Conservation (phyloP, 2,329 filamentous ascomycete genomes). For the Epichloe sp. region DNA sequence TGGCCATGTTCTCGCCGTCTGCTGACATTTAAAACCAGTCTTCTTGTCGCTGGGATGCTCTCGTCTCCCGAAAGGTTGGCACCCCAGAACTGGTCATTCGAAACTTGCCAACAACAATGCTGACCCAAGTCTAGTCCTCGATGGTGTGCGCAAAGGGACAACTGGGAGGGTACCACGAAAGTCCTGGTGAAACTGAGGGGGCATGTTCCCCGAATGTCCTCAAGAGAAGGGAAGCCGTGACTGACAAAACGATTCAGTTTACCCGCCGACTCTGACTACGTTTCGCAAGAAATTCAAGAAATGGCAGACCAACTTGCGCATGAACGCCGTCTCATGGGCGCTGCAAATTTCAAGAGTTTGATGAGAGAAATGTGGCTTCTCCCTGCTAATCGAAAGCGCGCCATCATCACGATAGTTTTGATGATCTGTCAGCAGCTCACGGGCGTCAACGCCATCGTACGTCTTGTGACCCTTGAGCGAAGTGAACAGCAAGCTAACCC, state of each 20-base stretch:
- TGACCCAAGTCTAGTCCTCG: constrained; percentile 38
- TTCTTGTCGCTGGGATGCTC: constrained; percentile 47
- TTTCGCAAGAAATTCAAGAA: constrained; percentile 45
- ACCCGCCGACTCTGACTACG: constrained; percentile 38
- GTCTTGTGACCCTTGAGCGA: constrained; percentile 14
- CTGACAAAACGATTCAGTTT: constrained; percentile 22
- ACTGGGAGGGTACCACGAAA: constrained; percentile 48
- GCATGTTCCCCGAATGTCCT: constrained; percentile 9
- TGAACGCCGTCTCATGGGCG: constrained; percentile 44
- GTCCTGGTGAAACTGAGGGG: constrained; percentile 39
- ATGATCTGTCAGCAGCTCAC: constrained; percentile 65
- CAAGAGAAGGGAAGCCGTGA: neutral
- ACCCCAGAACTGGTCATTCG: neutral
- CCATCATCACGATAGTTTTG: constrained; percentile 44
- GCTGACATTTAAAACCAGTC: constrained; percentile 9
- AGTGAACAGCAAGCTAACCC: neutral
- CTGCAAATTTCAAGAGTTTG: constrained; percentile 40
- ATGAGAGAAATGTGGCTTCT: constrained; percentile 52
- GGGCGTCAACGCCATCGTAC: constrained; percentile 36
- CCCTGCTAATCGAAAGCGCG: constrained; percentile 49
- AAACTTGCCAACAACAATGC: neutral
- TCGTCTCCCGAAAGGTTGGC: constrained; percentile 37
- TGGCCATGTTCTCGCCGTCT: too few relatives aligned
- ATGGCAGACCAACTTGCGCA: constrained; percentile 49
- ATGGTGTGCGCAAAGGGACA: constrained; percentile 53